Conservation (phyloP, 2,329 filamentous ascomycete genomes). For the Trichoderma koningii region DNA sequence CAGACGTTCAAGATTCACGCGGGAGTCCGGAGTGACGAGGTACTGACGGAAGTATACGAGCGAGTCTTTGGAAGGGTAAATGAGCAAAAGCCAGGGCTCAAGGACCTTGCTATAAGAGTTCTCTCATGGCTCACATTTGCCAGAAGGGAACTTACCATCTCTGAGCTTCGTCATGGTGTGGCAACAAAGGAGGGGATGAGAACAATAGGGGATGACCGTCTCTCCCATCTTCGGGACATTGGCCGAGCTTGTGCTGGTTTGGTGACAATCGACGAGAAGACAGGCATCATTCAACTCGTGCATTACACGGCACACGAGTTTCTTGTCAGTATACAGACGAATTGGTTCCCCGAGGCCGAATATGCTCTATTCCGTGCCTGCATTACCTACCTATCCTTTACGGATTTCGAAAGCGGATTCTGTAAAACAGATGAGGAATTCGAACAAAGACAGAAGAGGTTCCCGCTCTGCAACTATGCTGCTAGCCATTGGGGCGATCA, state of each 20-base stretch:
- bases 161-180: conserved; percentile 48
- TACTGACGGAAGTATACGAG: too few relatives aligned
- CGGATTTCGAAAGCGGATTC: conserved; percentile 31
- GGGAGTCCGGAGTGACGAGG: too few relatives aligned
- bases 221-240: conserved; percentile 39
- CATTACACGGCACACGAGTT: conserved; percentile 52
- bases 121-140: conserved; percentile 47
- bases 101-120: conserved; percentile 42
- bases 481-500: background rate
- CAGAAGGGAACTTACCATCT: conserved; percentile 37
- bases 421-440: background rate
- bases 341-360: conserved; percentile 40
- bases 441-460: background rate
- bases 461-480: background rate
- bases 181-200: conserved; percentile 38
- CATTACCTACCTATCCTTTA: conserved; percentile 42
- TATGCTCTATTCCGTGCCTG: conserved; percentile 37
- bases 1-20: too few relatives aligned
- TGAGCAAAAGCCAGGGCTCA: conserved; percentile 38
- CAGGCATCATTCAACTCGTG: conserved; percentile 44
- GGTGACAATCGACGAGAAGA: conserved; percentile 45
- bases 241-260: conserved; percentile 47
- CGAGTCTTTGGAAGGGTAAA: conserved; percentile 40
- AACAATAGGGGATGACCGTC: conserved; percentile 32
- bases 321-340: conserved; percentile 37